Conservation (phyloP, 2,329 filamentous ascomycete species). For the Sclerotinia sclerotiorum region DNA sequence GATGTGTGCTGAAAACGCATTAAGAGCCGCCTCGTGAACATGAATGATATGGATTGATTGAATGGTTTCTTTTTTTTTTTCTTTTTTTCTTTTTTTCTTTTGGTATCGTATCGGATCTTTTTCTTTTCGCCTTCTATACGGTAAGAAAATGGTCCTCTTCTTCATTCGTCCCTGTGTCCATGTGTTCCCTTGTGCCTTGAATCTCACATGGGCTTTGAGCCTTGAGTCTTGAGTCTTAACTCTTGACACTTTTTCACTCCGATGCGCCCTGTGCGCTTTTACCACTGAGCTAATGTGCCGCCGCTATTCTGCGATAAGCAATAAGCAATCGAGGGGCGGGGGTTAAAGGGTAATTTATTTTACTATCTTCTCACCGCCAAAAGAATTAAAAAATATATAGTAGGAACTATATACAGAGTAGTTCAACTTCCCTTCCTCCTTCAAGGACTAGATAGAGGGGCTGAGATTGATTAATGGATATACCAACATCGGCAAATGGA, state of each 20-base stretch:
- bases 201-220: slow-evolving; percentile 1
- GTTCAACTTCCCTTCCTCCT: too few species aligned
- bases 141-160: neutral
- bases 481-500: too few species aligned
- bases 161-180: neutral
- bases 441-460: too few species aligned
- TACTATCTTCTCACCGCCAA: slow-evolving; percentile 5
- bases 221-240: too few species aligned
- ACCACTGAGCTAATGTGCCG: slow-evolving; percentile 1
- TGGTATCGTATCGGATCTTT: slow-evolving; percentile 1
- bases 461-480: too few species aligned
- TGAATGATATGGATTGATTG: neutral
- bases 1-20: neutral
- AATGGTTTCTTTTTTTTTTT: too few species aligned
- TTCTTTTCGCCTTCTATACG: slow-evolving; percentile 9
- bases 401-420: neutral
- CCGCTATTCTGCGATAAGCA: slow-evolving; percentile 16
- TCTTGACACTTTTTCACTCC: neutral
- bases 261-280: slow-evolving; percentile 20
- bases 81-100: neutral
- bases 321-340: slow-evolving; percentile 19
- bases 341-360: neutral
- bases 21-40: neutral
- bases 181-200: neutral
- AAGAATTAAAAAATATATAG: neutral